Evolutionary conservation across 2,329 filamentous ascomycete species (phyloP).

Genomic region (Exophiala viscosa): DNA sequence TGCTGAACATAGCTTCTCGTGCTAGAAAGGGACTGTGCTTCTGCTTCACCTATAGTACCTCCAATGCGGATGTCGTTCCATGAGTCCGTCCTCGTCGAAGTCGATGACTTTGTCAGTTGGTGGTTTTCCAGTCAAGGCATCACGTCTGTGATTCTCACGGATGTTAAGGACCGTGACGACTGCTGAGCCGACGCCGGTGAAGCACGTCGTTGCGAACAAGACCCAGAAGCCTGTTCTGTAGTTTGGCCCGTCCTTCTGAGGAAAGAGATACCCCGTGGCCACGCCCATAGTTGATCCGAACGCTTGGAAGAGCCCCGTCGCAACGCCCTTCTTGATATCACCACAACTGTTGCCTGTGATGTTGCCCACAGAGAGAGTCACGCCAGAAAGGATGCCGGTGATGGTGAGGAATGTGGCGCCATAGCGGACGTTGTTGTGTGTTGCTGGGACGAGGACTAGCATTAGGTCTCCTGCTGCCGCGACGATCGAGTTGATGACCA

Average conservation of each 20-base stretch:
- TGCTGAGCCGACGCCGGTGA: constrained; percentile 11
- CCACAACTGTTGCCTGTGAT: constrained; percentile 15
- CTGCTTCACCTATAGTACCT: constrained; percentile 12
- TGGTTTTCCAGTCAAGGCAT: constrained; percentile 4
- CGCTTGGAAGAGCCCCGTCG: constrained; percentile 10
- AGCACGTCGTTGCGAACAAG: constrained; percentile 11
- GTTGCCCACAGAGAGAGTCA: constrained; percentile 15
- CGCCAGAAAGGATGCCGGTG: constrained; percentile 14
- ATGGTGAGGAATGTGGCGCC: constrained; percentile 12
- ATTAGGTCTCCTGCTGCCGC: constrained; percentile 11
- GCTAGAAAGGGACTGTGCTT: background rate
- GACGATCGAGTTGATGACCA: constrained; percentile 16
- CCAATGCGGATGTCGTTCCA: constrained; percentile 18
- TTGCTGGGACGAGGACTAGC: constrained; percentile 7
- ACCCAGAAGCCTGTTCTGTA: constrained; percentile 15
- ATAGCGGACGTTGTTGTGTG: constrained; percentile 12
- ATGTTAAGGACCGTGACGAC: constrained; percentile 12
- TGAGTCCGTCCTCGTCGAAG: constrained; percentile 16
- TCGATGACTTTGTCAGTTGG: constrained; percentile 11
- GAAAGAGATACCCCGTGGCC: constrained; percentile 13
- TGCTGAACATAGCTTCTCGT: too few relatives aligned
- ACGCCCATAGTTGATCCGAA: constrained; percentile 18
- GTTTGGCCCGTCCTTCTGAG: constrained; percentile 8
- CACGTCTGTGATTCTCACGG: constrained; percentile 10
- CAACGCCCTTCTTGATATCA: constrained; percentile 18